Evolutionary conservation across 495 filamentous ascomycete species (phyloP).

Genomic region (Evansstolkia leycettana): DNA sequence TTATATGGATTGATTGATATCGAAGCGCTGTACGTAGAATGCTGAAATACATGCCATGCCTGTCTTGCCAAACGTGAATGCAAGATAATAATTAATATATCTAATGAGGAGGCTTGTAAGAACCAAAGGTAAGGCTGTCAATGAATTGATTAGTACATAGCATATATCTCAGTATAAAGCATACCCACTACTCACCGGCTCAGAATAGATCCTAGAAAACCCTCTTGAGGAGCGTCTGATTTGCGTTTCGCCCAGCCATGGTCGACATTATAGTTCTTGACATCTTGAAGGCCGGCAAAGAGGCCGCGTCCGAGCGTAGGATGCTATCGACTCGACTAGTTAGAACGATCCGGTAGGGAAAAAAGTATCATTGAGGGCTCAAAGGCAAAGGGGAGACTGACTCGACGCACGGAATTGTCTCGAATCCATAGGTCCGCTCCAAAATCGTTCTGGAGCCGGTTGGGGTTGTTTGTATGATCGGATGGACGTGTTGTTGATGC

Average conservation of each 20-base stretch:
- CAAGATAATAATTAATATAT: too few species aligned
- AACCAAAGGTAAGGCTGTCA: too few species aligned
- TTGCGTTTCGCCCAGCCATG: conserved; percentile 24
- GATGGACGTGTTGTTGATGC: not conserved
- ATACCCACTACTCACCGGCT: conserved; percentile 2
- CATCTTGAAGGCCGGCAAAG: conserved; percentile 33
- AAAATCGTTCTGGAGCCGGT: conserved; percentile 28
- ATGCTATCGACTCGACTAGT: conserved; percentile 13
- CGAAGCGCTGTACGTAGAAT: too few species aligned
- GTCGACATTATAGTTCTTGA: conserved; percentile 33
- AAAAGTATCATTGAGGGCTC: not conserved
- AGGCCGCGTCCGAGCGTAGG: conserved; percentile 29
- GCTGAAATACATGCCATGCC: too few species aligned
- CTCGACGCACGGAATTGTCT: conserved; percentile 7
- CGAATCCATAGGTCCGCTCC: conserved; percentile 29
- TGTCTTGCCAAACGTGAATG: too few species aligned
- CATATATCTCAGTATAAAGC: too few species aligned
- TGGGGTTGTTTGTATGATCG: conserved; percentile 3
- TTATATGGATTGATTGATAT: too few species aligned
- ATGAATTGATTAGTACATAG: too few species aligned
- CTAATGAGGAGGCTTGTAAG: too few species aligned
- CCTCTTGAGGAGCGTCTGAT: not conserved
- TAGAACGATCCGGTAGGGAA: too few species aligned
- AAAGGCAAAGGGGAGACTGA: conserved; percentile 7
- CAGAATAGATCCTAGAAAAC: conserved; percentile 6